These are phyloP conservation scores for Astrothelium subdiscretum DNA, from an alignment of 495 filamentous ascomycete genomes.

Conservation along the genomic window DNA sequence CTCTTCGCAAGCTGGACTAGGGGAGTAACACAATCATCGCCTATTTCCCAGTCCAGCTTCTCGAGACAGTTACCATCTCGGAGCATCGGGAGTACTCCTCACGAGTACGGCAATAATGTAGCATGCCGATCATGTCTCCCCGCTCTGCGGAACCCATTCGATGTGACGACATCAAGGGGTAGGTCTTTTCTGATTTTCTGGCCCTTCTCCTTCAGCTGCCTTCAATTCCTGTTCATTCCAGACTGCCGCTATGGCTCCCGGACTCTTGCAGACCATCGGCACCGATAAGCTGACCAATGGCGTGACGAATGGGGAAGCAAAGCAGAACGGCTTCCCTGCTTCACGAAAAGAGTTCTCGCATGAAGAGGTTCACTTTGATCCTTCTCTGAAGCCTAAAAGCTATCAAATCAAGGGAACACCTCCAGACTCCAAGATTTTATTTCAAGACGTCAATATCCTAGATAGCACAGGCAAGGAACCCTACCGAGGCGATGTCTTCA, in stretches of 20 bases:
- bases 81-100: not conserved
- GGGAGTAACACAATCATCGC: too few relatives aligned
- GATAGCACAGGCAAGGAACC: conserved; percentile 37
- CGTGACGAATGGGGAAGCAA: not conserved
- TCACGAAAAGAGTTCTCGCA: conserved; percentile 3
- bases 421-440: conserved; percentile 30
- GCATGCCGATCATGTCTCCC: not conserved
- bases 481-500: conserved; percentile 39
- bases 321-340: not conserved
- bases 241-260: not conserved
- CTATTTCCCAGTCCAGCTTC: too few relatives aligned
- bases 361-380: conserved; percentile 15
- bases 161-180: not conserved
- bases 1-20: too few relatives aligned
- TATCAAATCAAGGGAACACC: conserved; percentile 29
- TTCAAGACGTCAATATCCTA: conserved; percentile 38
- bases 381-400: conserved; percentile 23
- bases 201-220: not conserved
- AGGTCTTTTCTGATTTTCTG: not conserved
- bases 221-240: not conserved
- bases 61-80: too few relatives aligned
- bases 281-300: not conserved
- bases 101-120: not conserved
- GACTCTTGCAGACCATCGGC: not conserved
- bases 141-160: not conserved